Base-by-base conservation (phyloP, 2,329 filamentous ascomycete species). In the Verticillium dahliae region DNA sequence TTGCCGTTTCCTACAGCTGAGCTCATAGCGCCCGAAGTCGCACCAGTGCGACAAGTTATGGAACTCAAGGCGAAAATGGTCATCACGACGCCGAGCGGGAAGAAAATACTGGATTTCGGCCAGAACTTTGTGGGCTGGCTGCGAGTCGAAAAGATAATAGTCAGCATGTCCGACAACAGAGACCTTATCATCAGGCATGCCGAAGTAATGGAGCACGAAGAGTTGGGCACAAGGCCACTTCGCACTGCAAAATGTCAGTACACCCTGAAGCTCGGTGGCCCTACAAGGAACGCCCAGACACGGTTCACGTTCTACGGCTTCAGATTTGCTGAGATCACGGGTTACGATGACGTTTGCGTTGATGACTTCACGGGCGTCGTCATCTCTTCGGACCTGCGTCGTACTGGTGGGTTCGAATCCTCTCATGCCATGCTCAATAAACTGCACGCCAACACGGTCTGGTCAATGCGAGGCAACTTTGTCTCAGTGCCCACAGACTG, bases 251-350 rank as follows among this genome's bases (percentile, higher is more conserved):
- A 76, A 57, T 73, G 73, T 1, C 73, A 67, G 0, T 80, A 85
- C 57, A 74, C 65, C 0, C 58, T 80, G 22, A 71, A 76, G 15
- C 68, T 69, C 37, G 69, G 68, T 11, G 65, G 66, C 3, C 50
- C 56, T 13, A 66, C 38, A 11, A 71, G 3, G 62, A 69, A 15
- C n/a, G 80, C 74, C 74, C 68, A 76, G 13, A 80, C 82, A 1
- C 68, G 71, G 1, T 83, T 82, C 64, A 83, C 82, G 0, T 84
- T 80, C 38, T 81, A 81, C 64, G 75, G 82, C n/a, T 82, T 85
- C 62, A 77, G 81, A 4, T 79, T 73, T 58, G 77, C 75, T 3
- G 66, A 79, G 37, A 31, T 58, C n/a, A 39, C n/a, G 4, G 66
- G 7, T 61, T 73, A 54, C 60, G 55, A 60, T 15, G 64, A 62